Percentiles rank a stretch among this genome's conserved stretches.
Evolutionary conservation across 169 alveolate genomes (phyloP).

Genomic region (Cryptosporidium ryanae): DNA sequence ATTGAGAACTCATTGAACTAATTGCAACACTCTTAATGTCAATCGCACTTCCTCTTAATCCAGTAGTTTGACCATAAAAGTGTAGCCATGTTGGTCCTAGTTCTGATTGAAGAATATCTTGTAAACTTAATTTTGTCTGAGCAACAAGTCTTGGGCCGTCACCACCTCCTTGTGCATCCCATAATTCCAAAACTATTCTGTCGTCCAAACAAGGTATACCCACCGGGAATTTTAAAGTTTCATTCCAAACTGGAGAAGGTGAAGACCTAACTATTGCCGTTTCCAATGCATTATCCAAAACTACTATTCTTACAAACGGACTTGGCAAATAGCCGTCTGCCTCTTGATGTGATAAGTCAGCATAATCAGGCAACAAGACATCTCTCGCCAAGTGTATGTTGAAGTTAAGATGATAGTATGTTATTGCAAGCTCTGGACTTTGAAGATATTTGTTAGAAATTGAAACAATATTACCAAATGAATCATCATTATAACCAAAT

Average conservation of each 20-base stretch:
- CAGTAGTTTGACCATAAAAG: conserved; percentile 74
- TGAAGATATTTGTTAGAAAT: conserved; percentile 21
- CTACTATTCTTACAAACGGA: conserved; percentile 67
- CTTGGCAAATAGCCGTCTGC: conserved; percentile 72
- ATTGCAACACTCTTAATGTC: conserved; percentile 51
- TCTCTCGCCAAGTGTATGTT: conserved; percentile 67
- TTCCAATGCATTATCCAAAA: conserved; percentile 54
- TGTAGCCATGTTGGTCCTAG: conserved; percentile 71
- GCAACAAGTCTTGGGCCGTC: conserved; percentile 76
- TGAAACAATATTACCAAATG: conserved; percentile 5
- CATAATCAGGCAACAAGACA: conserved; percentile 65
- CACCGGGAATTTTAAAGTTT: conserved; percentile 73
- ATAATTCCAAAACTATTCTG: conserved; percentile 59
- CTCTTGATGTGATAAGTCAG: conserved; percentile 72
- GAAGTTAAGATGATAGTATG: conserved; percentile 67
- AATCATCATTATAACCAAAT: conserved; percentile 34
- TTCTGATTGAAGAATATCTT: conserved; percentile 57
- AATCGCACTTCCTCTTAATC: conserved; percentile 62
- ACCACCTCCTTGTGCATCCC: conserved; percentile 75
- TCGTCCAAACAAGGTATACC: conserved; percentile 74
- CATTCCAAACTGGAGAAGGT: conserved; percentile 74
- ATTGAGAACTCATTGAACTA: conserved; percentile 22
- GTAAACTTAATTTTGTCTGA: conserved; percentile 67
- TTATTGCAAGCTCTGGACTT: conserved; percentile 72
- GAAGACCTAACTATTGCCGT: conserved; percentile 57